Evolutionary conservation across 2,329 filamentous ascomycete species (phyloP), one percentile per base, ranked within the genome.

Genomic region (Fusarium incarnatum): DNA sequence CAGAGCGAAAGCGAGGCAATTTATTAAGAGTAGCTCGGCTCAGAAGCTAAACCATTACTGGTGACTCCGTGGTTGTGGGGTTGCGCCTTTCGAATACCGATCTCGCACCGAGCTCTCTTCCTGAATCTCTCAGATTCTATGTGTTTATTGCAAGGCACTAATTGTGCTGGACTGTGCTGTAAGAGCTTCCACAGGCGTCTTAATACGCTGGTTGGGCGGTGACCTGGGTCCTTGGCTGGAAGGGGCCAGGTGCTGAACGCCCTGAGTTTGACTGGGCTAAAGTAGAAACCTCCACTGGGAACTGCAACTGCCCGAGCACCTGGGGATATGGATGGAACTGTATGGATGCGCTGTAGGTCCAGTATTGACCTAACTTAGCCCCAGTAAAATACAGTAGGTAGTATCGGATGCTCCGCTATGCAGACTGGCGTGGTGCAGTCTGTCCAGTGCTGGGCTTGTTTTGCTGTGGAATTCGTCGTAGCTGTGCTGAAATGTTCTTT

Each of bases 401-500:
- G 49, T 49, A 44, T 60, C 13, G 30, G 50, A 53, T 71, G 61
- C 63, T 64, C 55, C 62, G 68, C 61, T 71, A 62, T 65, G 68
- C 34, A 55, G 37, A n/a, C 49, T 27, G 34, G 34, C 23, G 34
- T 30, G 23, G 52, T 47, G 60, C 52, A 30, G 37, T 27, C 42
- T 58, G 59, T 47, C n/a, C 45, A 56, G 44, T 42, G 42, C 44
- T 37, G 30, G 23, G 45, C 60, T 23, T 67, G 60, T 54, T 59
- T 71, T 73, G 72, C 55, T 72, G 71, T 74, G 73, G 69, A 63
- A 59, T 70, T 46, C 37, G 62, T 68, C 61, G 61, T 65, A 62
- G 74, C 79, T 81, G 81, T 83, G 79, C 81, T 83, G 81, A 83
- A 80, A 82, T 81, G 77, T 83, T 79, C 80, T 73, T 73, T 64